Evolutionary conservation across 192 early-diverging fungal species (phyloP), one percentile per base, ranked within the genome.

Genomic region (Entomortierella lignicola): DNA sequence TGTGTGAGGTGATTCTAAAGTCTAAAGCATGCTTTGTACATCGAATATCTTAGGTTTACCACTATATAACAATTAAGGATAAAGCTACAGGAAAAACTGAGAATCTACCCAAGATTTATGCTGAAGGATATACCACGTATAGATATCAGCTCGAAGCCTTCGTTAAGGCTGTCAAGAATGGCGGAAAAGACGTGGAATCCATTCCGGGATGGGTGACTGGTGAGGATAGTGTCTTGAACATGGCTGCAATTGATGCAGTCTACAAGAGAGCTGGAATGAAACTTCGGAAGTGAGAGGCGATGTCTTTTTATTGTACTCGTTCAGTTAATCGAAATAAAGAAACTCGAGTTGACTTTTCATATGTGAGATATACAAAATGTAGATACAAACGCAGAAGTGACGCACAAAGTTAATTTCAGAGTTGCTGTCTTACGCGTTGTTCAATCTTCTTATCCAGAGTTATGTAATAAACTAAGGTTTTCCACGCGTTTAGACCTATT

Each of bases 111-210:
- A 83, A 81, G 50, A 26, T 30, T 15, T 83, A 83, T 29, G 71
- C 13, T 17, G 65, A 47, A 0, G 82, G 82, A 0, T 60, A 66
- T 50, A 27, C 30, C 23, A 72, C 74, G 0, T 82, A 79, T 21
- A 56, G 48, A 10, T 82, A 77, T 65, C 77, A 79, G 55, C 63
- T 83, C 8, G 63, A 83, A 20, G 81, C 74, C 5, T 83, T 83
- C 20, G 65, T 83, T 8, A 55, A 72, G 29, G 72, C 48, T 0
- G 65, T 83, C 17, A 68, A 68, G 69, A 65, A 21, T 4, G 66
- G 67, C 0, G 51, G 65, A 11, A 55, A 58, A 17, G 61, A 64
- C 13, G 21, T 50, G 15, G 18, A 20, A 2, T 37, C 69, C 5
- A 77, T 77, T 17, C 53, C 72, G 5, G 72, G 72, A 27, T 82